A percentile compares a stretch with the other conserved stretches of the same genome.
Conservation (phyloP, 805 yeast genomes). For the Huiozyma sinensis region DNA sequence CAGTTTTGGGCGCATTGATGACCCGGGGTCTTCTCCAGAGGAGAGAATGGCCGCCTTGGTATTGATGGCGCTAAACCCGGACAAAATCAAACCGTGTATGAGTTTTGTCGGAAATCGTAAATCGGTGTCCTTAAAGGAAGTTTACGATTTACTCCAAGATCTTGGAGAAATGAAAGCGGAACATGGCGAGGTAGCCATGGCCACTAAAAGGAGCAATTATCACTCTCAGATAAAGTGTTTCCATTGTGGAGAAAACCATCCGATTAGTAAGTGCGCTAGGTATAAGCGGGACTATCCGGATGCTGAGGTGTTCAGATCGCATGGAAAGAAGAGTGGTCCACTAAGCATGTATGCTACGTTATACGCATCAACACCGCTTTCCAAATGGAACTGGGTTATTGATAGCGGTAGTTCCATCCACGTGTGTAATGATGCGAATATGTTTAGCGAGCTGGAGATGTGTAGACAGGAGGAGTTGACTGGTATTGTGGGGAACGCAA, state of each 20-base stretch:
- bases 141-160: not conserved
- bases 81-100: not conserved
- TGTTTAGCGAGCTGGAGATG: not conserved
- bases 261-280: not conserved
- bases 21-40: not conserved
- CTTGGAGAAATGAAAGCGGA: not conserved
- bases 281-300: not conserved
- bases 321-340: not conserved
- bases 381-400: not conserved
- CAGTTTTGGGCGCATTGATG: not conserved
- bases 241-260: not conserved
- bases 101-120: not conserved
- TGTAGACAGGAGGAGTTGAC: not conserved
- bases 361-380: not conserved
- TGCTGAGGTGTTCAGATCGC: not conserved
- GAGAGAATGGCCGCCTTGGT: not conserved
- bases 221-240: not conserved
- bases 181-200: not conserved
- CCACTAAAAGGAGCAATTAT: not conserved
- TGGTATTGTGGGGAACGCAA: constrained; percentile 4
- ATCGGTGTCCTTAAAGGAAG: not conserved
- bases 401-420: constrained; percentile 5
- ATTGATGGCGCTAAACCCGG: not conserved
- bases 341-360: not conserved
- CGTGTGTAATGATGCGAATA: not conserved